These are phyloP conservation scores for Lachancea sp. DNA, from an alignment of 805 yeast species.

Conservation along the genomic window DNA sequence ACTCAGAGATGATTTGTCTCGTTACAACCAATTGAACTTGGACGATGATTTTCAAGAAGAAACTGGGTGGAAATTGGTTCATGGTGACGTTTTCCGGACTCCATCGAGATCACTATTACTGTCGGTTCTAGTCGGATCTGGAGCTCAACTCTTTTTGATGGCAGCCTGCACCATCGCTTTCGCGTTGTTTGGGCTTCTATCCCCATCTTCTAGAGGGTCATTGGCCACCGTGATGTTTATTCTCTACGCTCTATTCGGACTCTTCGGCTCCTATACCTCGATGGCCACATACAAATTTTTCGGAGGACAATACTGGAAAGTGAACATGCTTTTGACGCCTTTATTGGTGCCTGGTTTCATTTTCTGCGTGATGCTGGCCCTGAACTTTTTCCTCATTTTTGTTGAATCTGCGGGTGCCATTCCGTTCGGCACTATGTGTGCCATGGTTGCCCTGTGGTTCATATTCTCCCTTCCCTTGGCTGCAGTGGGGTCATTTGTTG, in stretches of 20 bases:
- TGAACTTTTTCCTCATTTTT: constrained; percentile 76
- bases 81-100: constrained; percentile 90
- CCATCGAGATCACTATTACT: constrained; percentile 66
- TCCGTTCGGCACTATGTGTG: constrained; percentile 83
- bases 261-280: constrained; percentile 81
- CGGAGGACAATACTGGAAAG: constrained; percentile 89
- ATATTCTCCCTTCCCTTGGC: constrained; percentile 79
- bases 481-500: constrained; percentile 71
- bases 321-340: constrained; percentile 79
- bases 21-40: constrained; percentile 82
- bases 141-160: constrained; percentile 79
- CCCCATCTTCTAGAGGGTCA: constrained; percentile 94
- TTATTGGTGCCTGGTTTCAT: constrained; percentile 74
- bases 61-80: constrained; percentile 93
- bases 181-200: constrained; percentile 81
- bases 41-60: constrained; percentile 87
- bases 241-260: constrained; percentile 72
- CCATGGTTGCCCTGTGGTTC: constrained; percentile 79
- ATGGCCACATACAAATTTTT: constrained; percentile 80
- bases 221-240: constrained; percentile 85
- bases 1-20: constrained; percentile 74
- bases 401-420: constrained; percentile 89
- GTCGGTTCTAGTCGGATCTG: constrained; percentile 82
- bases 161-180: constrained; percentile 62
- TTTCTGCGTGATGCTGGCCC: constrained; percentile 54